Evolutionary conservation across 345 rosid species (phyloP).

Genomic region (Ceriops tagal): DNA sequence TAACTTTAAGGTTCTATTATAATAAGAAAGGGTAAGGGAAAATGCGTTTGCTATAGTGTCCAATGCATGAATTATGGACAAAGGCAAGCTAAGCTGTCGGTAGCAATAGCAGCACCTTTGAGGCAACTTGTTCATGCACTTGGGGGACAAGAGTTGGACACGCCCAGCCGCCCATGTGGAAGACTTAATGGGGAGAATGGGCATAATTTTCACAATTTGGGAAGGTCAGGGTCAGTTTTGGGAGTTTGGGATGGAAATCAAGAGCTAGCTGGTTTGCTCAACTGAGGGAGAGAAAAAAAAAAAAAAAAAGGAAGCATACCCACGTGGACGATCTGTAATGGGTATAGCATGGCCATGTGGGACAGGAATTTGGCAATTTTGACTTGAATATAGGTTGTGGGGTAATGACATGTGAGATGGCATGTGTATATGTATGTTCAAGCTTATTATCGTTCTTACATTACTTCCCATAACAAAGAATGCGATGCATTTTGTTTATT

Average conservation of each 20-base stretch:
- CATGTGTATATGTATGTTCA: slow-evolving; percentile 20
- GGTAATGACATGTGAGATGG: slow-evolving; percentile 44
- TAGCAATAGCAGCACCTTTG: slow-evolving; percentile 57
- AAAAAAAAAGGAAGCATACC: slow-evolving; percentile 15
- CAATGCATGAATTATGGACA: slow-evolving; percentile 54
- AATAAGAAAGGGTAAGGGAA: slow-evolving; percentile 1
- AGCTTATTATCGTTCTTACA: neutral
- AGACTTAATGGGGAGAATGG: slow-evolving; percentile 7
- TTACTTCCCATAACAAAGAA: too few species aligned
- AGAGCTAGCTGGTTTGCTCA: slow-evolving; percentile 14
- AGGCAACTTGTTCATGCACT: slow-evolving; percentile 53
- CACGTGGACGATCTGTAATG: slow-evolving; percentile 12
- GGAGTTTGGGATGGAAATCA: slow-evolving; percentile 32
- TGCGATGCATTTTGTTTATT: too few species aligned
- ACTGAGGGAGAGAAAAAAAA: neutral
- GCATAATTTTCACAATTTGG: neutral
- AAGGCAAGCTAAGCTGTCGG: slow-evolving; percentile 86
- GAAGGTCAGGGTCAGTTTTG: slow-evolving; percentile 42
- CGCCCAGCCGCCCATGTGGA: slow-evolving; percentile 56
- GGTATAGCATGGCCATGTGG: neutral
- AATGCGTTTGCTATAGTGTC: neutral
- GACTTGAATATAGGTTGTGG: slow-evolving; percentile 23
- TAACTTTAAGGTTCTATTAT: slow-evolving; percentile 13
- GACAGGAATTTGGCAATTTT: slow-evolving; percentile 9
- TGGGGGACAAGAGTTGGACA: slow-evolving; percentile 81